Evolutionary conservation across 768 basidiomycete genomes (phyloP).

Genomic region (Pleurotus tuoliensis): DNA sequence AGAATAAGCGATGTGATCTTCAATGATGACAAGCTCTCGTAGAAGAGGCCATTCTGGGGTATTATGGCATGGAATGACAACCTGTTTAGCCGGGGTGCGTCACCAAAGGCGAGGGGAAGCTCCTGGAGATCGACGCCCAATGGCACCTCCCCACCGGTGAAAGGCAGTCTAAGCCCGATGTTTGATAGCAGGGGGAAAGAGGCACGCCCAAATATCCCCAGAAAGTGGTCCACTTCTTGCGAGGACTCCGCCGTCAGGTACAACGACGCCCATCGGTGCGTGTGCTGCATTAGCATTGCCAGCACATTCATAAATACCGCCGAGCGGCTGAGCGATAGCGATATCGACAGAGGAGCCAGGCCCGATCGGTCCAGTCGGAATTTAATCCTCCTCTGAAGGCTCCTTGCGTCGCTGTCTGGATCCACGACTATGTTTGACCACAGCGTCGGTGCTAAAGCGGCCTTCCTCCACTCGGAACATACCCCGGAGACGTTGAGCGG

Average conservation of each 20-base stretch:
- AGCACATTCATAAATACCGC: slow-evolving; percentile 31
- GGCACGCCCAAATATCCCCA: slow-evolving; percentile 28
- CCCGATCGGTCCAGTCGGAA: slow-evolving; percentile 50
- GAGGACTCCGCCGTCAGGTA: slow-evolving; percentile 33
- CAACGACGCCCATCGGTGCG: slow-evolving; percentile 41
- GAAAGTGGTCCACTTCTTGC: slow-evolving; percentile 33
- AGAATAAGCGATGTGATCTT: slow-evolving; percentile 32
- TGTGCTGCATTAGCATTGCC: slow-evolving; percentile 33
- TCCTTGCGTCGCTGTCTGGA: slow-evolving; percentile 29
- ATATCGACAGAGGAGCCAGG: slow-evolving; percentile 41
- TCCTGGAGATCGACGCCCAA: slow-evolving; percentile 6
- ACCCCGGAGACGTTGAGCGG: slow-evolving; percentile 56
- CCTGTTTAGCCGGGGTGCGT: slow-evolving; percentile 30
- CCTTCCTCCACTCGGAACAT: slow-evolving; percentile 56
- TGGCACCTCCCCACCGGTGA: background rate
- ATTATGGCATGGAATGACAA: slow-evolving; percentile 32
- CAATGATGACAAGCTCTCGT: slow-evolving; percentile 18
- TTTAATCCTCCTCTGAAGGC: slow-evolving; percentile 37
- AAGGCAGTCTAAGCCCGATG: background rate
- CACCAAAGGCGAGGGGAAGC: slow-evolving; percentile 24
- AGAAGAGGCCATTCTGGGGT: slow-evolving; percentile 23
- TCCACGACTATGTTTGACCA: slow-evolving; percentile 59
- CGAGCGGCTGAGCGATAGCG: slow-evolving; percentile 30
- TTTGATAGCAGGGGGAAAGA: slow-evolving; percentile 30
- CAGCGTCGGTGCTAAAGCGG: slow-evolving; percentile 43